Base-by-base conservation (phyloP, 2,329 filamentous ascomycete genomes). In the Diplodia mutila region DNA sequence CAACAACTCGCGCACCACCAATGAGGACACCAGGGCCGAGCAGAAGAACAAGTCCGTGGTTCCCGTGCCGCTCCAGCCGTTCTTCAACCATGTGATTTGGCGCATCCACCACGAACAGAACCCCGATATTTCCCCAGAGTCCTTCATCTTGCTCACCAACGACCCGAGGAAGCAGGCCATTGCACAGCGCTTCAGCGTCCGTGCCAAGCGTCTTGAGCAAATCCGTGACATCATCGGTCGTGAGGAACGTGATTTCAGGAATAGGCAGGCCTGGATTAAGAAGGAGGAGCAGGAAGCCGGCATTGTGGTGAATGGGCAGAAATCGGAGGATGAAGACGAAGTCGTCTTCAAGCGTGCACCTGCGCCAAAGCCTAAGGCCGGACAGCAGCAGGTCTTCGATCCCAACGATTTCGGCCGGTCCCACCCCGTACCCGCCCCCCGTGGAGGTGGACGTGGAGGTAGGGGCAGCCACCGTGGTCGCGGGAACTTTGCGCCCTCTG, bases 71-170 rank as follows among this genome's bases (percentile, higher is more conserved):
- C 75, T 84, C 18, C 81, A 80, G 68, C 80, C 82, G 4, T 78
- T 85, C 37, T 83, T 84, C 77, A 84, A 83, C 72, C 82, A 84
- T 70, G 81, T 84, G 29, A 73, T 85, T 8, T 85, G 83, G 83
- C 79, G 81, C 71, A 81, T 85, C 67, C 79, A 85, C 72, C 82
- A 83, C 66, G 83, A 84, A 68, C 73, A 75, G 11, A 81, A 84
- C 68, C 81, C 81, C 1, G 77, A 81, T 39, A 79, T 81, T 46
- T 81, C 82, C 9, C 77, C 84, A 5, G 82, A 83, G 69, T 81
- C 81, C 8, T 85, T 83, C 75, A 84, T 85, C 69, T 81, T 85
- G 69, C 77, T 85, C 52, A 84, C 82, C 65, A 84, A 85, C 69
- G 82, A 85, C 69, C 73, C 79, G 1, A 71, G 72, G 29, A 84